Evolutionary conservation across 192 early-diverging fungal species (phyloP).

Genomic region (Bifiguratus adelaidae): DNA sequence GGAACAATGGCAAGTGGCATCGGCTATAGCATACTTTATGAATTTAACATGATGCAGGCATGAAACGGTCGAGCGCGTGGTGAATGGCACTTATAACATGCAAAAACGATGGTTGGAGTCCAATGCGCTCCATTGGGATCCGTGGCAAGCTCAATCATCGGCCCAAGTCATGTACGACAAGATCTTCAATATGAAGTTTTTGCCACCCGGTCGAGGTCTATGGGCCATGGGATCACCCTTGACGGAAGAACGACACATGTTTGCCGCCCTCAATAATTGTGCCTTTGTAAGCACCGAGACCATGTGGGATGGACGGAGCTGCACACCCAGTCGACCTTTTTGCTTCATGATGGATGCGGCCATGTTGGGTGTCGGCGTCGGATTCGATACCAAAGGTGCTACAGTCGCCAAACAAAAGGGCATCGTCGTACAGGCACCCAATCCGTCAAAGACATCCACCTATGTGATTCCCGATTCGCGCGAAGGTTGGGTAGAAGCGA

Average conservation of each 20-base stretch:
- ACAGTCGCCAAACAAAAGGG: neutral
- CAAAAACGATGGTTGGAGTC: constrained; percentile 22
- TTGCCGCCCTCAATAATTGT: constrained; percentile 35
- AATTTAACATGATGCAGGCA: constrained; percentile 3
- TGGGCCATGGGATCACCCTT: constrained; percentile 38
- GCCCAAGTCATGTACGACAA: constrained; percentile 35
- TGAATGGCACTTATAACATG: constrained; percentile 37
- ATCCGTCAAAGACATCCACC: neutral
- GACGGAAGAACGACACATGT: constrained; percentile 29
- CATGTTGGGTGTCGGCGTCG: constrained; percentile 41
- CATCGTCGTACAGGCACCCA: neutral
- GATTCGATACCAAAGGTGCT: constrained; percentile 35
- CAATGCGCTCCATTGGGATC: constrained; percentile 22
- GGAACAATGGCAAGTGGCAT: constrained; percentile 22
- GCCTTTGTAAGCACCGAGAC: constrained; percentile 31
- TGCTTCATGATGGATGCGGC: constrained; percentile 32
- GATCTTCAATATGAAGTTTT: constrained; percentile 37
- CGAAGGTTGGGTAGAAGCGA: constrained; percentile 35
- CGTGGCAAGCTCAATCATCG: constrained; percentile 16
- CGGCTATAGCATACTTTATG: neutral
- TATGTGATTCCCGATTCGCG: constrained; percentile 28
- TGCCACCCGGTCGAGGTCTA: constrained; percentile 34
- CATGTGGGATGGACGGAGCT: constrained; percentile 24
- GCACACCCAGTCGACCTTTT: constrained; percentile 22
- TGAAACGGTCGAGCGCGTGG: constrained; percentile 33